Base-by-base conservation (phyloP, 2,329 filamentous ascomycete genomes). In the Colletotrichum lupini region DNA sequence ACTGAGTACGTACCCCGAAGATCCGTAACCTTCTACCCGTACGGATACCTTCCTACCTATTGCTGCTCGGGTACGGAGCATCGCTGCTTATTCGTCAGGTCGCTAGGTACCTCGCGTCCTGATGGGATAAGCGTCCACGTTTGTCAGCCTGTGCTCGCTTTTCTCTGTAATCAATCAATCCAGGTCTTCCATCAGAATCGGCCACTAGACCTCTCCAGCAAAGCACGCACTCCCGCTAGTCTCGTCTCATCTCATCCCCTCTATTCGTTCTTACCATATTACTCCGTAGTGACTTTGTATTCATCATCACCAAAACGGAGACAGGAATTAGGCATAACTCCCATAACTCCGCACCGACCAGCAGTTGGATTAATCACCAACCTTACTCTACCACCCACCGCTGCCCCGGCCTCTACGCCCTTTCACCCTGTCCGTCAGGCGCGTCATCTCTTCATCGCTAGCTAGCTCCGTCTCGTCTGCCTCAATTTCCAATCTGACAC, bases 281-380 rank as follows among this genome's bases (percentile, higher is more conserved):
- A n/a, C 24, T 24, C 24, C 24, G 24, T 26, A 26, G 35, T 37
- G 35, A 37, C 4, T 42, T 42, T 42, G 37, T 6, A 28, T 22
- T 35, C 57, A 24, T 42, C 67, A 37, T 11, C 59, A 35, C 35
- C 37, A 35, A n/a, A 35, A 42, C 22, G 52, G 49, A 26, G 42
- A 49, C 61, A 57, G 69, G 64, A 63, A 35, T 37, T 56, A 69
- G 70, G 59, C 55, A 59, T 73, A 72, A 58, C 12, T 42, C 32
- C 35, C 69, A 68, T 73, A 73, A 70, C 60, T 73, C 70, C 70
- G 70, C 67, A 69, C 60, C 61, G 42, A 73, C 70, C 59, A 70
- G 11, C 32, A 53, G 14, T 32, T 53, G 46, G 42, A 73, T 69
- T 35, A 58, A 57, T 55, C 57, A 49, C 35, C 59, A 57, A n/a